Base-by-base conservation (phyloP, 2,329 filamentous ascomycete species). In the Lizonia empirigonia region DNA sequence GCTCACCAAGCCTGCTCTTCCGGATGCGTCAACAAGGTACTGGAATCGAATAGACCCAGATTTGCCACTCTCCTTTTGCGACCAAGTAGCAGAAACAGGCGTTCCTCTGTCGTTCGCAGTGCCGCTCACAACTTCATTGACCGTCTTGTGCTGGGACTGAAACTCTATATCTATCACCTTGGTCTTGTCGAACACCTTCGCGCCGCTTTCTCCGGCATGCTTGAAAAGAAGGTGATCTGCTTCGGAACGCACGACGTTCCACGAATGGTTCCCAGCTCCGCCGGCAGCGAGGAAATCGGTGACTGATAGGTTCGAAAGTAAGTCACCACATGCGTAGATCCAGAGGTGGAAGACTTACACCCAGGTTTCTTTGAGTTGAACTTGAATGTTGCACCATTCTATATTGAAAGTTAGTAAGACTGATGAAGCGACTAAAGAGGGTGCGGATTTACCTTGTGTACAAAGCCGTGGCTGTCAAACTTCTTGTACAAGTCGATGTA, bases 1-100 rank as follows among this genome's bases (percentile, higher is more conserved):
- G 39, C 67, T 74, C 9, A 82, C 16, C 3, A 82, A 39, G 2
- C 79, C 79, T 0, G 51, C 54, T 10, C 80, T 70, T 2, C 80
- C 80, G 41, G 70, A 77, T 0, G 79, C 80, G 61, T 82, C 79
- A 0, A 82, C 61, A 15, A 82, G 36, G 46, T 80, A 81, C 4
- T 80, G 64, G 50, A 81, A 80, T 1, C 48, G 60, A 44, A 81
- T 77, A 1, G 47, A 59, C 10, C 79, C 78, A 7, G 63, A 58
- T 2, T 55, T 53, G 4, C 64, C 68, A 16, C 46, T 36, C 15
- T 45, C 41, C 24, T 52, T 53, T 8, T 20, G 34, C 10, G 38
- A 29, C 56, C 56, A 59, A 22, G 7, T 32, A 12, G 55, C 55
- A 34, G 57, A 55, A 22, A 55, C 39, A 12, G 55, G 38, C 16